Percentiles rank a stretch among this genome's conserved stretches.
phyloP scores from a whole-genome alignment of 2,329 filamentous ascomycete species.

The Fusarium xyrophilum region DNA sequence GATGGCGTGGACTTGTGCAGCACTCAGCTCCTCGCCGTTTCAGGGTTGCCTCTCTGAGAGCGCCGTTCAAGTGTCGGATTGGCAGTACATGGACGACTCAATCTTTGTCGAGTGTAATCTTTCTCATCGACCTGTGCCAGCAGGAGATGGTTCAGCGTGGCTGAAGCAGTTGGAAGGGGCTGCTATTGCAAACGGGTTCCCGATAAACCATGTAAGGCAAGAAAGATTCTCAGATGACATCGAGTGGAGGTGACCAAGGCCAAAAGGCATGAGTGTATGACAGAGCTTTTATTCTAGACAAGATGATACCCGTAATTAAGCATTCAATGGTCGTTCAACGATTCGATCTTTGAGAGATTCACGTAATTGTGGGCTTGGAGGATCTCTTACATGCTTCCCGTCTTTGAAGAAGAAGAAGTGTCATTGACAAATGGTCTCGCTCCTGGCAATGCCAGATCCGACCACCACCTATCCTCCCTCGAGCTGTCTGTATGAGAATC shows the following conservation, averaged over 20 bases:
- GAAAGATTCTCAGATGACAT: slow-evolving; percentile 11
- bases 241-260: background rate
- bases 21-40: slow-evolving; percentile 47
- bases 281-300: slow-evolving; percentile 8
- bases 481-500: too few relatives aligned
- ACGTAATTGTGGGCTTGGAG: background rate
- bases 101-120: slow-evolving; percentile 47
- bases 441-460: background rate
- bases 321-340: background rate
- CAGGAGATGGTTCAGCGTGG: slow-evolving; percentile 41
- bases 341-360: background rate
- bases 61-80: slow-evolving; percentile 43
- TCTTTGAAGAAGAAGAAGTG: background rate
- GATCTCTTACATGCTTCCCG: background rate
- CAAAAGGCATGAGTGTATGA: background rate
- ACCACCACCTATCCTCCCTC: too few relatives aligned
- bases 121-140: slow-evolving; percentile 43
- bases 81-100: slow-evolving; percentile 44
- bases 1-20: slow-evolving; percentile 49
- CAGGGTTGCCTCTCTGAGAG: slow-evolving; percentile 44
- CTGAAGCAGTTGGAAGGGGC: slow-evolving; percentile 43
- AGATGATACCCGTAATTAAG: slow-evolving; percentile 35
- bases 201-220: slow-evolving; percentile 32
- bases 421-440: background rate
- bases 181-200: slow-evolving; percentile 47